These are phyloP conservation scores for Vitis riparia DNA, from an alignment of 164 flowering plant genomes.

Conservation along the genomic window DNA sequence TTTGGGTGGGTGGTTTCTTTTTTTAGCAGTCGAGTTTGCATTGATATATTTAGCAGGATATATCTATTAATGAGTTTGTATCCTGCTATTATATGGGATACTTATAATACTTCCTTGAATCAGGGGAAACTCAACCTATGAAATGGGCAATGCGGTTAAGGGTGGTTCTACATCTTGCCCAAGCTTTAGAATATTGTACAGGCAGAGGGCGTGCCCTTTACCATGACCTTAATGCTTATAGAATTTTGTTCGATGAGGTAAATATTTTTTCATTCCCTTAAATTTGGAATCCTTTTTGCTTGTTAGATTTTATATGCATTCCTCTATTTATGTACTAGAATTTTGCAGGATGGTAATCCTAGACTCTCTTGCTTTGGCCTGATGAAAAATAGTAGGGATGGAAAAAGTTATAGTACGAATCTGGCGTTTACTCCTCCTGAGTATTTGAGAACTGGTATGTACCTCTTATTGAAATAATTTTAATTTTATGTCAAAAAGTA, in stretches of 20 bases:
- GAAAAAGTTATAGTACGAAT: constrained; percentile 71
- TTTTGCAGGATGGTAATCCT: constrained; percentile 57
- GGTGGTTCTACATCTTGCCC: constrained; percentile 56
- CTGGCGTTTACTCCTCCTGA: constrained; percentile 74
- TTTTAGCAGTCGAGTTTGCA: not conserved
- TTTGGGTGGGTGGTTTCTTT: not conserved
- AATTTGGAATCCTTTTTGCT: not conserved
- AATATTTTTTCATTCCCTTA: not conserved
- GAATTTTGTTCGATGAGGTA: constrained; percentile 68
- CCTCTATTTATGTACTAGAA: constrained; percentile 12
- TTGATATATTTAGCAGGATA: not conserved
- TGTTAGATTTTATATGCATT: not conserved
- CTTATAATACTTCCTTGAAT: constrained; percentile 9
- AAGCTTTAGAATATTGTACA: constrained; percentile 64
- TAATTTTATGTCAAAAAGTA: not conserved
- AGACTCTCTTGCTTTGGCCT: constrained; percentile 67
- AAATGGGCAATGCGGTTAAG: constrained; percentile 72
- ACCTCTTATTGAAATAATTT: not conserved
- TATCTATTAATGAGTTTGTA: not conserved
- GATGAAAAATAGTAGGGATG: constrained; percentile 72
- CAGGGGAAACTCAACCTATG: constrained; percentile 67
- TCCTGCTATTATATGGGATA: not conserved
- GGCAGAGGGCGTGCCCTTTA: constrained; percentile 61
- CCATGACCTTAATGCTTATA: constrained; percentile 69
- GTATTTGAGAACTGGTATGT: constrained; percentile 58